These are phyloP conservation scores for Vaccinium vitisidaea DNA, from an alignment of 148 eudicot genomes.

Conservation along the genomic window DNA sequence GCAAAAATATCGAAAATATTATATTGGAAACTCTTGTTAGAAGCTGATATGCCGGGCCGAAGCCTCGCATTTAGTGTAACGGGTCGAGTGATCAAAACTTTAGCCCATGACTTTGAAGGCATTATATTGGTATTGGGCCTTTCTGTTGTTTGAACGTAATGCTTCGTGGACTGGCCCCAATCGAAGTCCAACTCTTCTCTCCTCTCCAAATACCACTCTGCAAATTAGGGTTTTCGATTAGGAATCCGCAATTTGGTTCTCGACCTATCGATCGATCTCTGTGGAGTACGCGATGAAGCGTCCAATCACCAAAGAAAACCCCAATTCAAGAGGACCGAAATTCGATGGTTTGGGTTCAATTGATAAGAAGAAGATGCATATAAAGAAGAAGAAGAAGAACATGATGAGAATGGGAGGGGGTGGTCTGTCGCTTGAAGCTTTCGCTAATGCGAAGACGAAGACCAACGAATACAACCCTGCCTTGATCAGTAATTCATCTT, in stretches of 20 bases:
- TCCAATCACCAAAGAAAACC: slow-evolving; percentile 14
- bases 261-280: neutral
- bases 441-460: slow-evolving; percentile 67
- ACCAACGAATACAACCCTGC: slow-evolving; percentile 64
- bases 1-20: too few species aligned
- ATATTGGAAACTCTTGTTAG: too few species aligned
- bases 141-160: neutral
- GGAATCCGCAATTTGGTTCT: neutral
- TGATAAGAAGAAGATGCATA: slow-evolving; percentile 32
- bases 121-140: neutral
- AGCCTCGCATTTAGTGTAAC: neutral
- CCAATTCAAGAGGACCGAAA: slow-evolving; percentile 20
- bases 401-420: slow-evolving; percentile 63
- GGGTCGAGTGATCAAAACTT: neutral
- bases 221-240: slow-evolving; percentile 14
- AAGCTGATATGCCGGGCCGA: too few species aligned
- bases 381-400: slow-evolving; percentile 38
- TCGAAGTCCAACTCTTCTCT: neutral
- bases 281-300: slow-evolving; percentile 15
- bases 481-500: slow-evolving; percentile 48
- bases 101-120: neutral
- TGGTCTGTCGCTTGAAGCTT: slow-evolving; percentile 74
- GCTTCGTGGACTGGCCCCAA: neutral
- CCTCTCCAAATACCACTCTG: neutral
- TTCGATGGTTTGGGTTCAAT: slow-evolving; percentile 15